Evolutionary conservation across 768 basidiomycete genomes (phyloP).

Genomic region (Boletus vermiculosoides): DNA sequence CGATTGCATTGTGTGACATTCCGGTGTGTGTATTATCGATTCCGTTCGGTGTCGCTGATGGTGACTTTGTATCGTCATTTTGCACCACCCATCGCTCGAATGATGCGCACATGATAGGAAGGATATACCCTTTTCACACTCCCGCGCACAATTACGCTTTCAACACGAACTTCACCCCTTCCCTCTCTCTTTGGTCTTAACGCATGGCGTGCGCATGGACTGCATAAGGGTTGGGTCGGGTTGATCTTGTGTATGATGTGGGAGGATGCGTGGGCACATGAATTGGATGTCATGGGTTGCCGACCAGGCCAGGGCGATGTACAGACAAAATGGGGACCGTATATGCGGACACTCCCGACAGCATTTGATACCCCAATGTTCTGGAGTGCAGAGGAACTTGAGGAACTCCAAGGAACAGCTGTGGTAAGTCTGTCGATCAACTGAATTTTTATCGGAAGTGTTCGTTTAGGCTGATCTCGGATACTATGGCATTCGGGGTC

Average conservation of each 20-base stretch:
- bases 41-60: neutral
- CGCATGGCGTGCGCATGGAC: slow-evolving; percentile 58
- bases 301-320: neutral
- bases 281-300: slow-evolving; percentile 46
- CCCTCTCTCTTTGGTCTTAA: slow-evolving; percentile 55
- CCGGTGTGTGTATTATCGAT: slow-evolving; percentile 44
- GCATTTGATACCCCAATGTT: slow-evolving; percentile 92
- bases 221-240: slow-evolving; percentile 80
- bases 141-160: slow-evolving; percentile 74
- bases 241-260: slow-evolving; percentile 96
- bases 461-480: neutral
- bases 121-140: slow-evolving; percentile 78
- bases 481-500: neutral
- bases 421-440: slow-evolving; percentile 66
- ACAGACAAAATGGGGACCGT: slow-evolving; percentile 23
- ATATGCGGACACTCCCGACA: slow-evolving; percentile 52
- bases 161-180: slow-evolving; percentile 71
- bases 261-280: slow-evolving; percentile 71
- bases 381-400: slow-evolving; percentile 74
- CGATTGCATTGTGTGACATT: slow-evolving; percentile 70
- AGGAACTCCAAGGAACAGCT: slow-evolving; percentile 78
- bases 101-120: slow-evolving; percentile 44
- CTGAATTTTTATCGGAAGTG: neutral
- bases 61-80: neutral
- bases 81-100: neutral